Evolutionary conservation across 768 basidiomycete species (phyloP), one percentile per base, ranked within the genome.

Genomic region (Exidia glandulosa): DNA sequence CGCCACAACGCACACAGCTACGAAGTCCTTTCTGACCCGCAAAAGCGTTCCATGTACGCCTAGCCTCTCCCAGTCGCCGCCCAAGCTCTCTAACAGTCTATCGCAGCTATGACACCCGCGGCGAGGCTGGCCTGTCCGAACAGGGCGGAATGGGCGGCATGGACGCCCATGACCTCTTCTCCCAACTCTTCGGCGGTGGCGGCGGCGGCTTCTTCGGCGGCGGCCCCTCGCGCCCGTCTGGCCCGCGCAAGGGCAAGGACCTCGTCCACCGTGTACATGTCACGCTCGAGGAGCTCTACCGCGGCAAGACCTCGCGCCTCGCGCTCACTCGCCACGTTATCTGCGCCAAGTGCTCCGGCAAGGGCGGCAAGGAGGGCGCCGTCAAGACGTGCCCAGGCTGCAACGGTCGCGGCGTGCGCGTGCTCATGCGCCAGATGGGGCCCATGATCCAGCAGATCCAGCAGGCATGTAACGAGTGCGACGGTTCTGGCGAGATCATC

Each of bases 361-460:
- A 89, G 71, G 96, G 96, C 55, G 96, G 96, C 59, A 98, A 98
- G 75, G 94, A 96, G 19, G 96, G 95, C 59, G 90, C 96, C 57
- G 92, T 96, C 63, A 83, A 85, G 70, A 68, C 79, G 30, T 99
- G 96, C 74, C 63, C 71, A 47, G 68, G 76, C 14, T 99, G 96
- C 76, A 80, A 76, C 67, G 96, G 96, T 60, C 90, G 92, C 64
- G 96, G 96, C 67, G 75, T 94, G 77, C 90, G 86, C 71, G 74
- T 97, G 69, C 91, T 88, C 57, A 76, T 98, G 62, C 89, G 96
- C 62, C 96, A 98, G 73, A 90, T 99, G 84, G 96, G 96, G 30
- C 96, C 96, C 3, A 99, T 99, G 96, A 91, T 99, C 66, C 96
- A 99, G 74, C 95, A 99, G 75, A 90, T 98, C 66, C 96, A 98